Base-by-base conservation (phyloP, 306 rosid genomes). In the Delonix regia region DNA sequence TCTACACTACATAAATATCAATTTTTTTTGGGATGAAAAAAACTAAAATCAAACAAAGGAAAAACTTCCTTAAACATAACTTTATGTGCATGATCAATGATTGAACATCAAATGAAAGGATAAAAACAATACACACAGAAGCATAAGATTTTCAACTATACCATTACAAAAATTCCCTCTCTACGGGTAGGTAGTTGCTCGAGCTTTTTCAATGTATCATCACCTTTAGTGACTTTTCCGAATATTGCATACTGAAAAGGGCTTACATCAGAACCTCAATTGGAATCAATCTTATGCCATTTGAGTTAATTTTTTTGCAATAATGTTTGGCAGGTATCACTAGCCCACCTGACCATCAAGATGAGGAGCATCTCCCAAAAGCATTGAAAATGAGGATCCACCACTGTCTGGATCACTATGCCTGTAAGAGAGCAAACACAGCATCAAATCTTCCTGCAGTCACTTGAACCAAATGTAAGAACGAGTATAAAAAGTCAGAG, bases 91-190 rank as follows among this genome's bases (percentile, higher is more conserved):
- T 52, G 45, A 77, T 52, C 52, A 39, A 77, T 10, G 49, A 78
- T 27, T 78, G 68, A 82, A 62, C 47, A 81, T 69, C 71, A 47
- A 53, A 77, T 27, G 33, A 39, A 69, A 60, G 74, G 22, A 10
- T 33, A 71, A 56, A 14, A 7, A 36, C 38, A 48, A 71, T 64
- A 63, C 74, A 55, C 44, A 75, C 16, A 75, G 66, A 79, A 71
- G 36, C 75, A 82, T 71, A 51, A 80, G 72, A 60, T 75, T 65
- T 65, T 71, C 7, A 36, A 76, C 65, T 73, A 34, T 90, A 95
- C 99, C 99, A 93, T 93, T 45, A 93, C 97, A 83, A 95, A 93
- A 57, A 95, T 91, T 73, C 97, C 98, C 82, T 93, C 97, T 42
- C 52, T 86, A 53, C 89, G 98, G 27, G 99, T 95, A 59, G 99